Evolutionary conservation across 352 stramenopile genomes (phyloP).

Genomic region (Thalassiosira exigua): DNA sequence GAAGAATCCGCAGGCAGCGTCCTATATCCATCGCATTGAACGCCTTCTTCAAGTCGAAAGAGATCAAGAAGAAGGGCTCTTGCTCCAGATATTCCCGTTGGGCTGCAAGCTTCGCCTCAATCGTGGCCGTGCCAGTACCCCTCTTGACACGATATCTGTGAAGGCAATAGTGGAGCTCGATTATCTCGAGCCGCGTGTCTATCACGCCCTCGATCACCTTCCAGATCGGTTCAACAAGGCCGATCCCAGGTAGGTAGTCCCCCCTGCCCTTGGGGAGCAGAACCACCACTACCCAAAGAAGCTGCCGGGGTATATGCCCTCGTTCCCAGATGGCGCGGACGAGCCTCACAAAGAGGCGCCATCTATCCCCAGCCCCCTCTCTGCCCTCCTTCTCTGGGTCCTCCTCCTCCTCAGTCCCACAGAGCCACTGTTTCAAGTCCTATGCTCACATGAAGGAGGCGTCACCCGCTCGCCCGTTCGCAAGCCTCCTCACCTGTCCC

Average conservation of each 20-base stretch:
- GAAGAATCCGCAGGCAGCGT: conserved; percentile 23
- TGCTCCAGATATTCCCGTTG: conserved; percentile 25
- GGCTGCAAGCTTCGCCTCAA: conserved; percentile 36
- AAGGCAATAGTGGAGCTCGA: conserved; percentile 25
- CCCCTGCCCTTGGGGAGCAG: conserved; percentile 38
- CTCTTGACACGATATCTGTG: conserved; percentile 24
- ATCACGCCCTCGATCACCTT: conserved; percentile 37
- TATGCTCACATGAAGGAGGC: conserved; percentile 11
- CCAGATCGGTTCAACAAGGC: conserved; percentile 33
- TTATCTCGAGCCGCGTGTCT: conserved; percentile 16
- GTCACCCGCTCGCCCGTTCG: conserved; percentile 16
- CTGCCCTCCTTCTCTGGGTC: background rate
- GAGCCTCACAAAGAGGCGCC: conserved; percentile 17
- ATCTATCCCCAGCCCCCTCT: conserved; percentile 9
- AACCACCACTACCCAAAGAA: conserved; percentile 29
- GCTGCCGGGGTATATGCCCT: conserved; percentile 30
- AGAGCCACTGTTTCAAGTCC: conserved; percentile 30
- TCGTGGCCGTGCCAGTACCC: conserved; percentile 30
- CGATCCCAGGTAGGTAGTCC: conserved; percentile 30
- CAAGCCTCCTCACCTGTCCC: conserved; percentile 1
- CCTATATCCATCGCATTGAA: conserved; percentile 41
- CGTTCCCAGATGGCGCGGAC: conserved; percentile 28
- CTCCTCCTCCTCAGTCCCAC: conserved; percentile 10
- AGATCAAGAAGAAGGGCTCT: conserved; percentile 24
- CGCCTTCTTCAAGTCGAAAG: conserved; percentile 41